Base-by-base conservation (phyloP, 208 protist species). In the Sergeia podlipaevii region DNA sequence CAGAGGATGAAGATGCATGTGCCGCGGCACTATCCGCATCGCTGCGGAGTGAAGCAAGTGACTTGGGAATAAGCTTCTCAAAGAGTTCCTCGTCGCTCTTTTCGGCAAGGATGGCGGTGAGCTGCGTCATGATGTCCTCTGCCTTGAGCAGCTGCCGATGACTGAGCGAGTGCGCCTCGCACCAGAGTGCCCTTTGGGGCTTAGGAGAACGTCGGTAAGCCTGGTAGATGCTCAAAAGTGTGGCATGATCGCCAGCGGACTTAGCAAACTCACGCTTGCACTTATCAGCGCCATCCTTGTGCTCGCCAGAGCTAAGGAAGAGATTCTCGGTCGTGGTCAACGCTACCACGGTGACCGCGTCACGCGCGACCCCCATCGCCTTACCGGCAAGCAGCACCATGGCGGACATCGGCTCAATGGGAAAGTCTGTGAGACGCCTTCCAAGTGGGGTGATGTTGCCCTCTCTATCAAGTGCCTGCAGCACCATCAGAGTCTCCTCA, bases 371-470 rank as follows among this genome's bases (percentile, higher is more conserved):
- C 1, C 91, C 90, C 1, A 99, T 54, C 6, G 98, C 95, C 44
- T 96, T 94, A 10, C 80, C 90, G 0, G 81, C 77, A 32, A 99
- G 90, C 5, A 99, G 66, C 52, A 97, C 97, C 80, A 98, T 99
- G 13, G 96, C 91, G 1, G 99, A 63, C 60, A 78, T 93, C 21
- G 98, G 98, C 48, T 99, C 98, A 52, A 99, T 89, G 4, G 98
- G 98, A 55, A 99, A 99, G 73, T 99, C 95, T 3, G 95, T 97
- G 68, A 99, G 90, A 6, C 97, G 87, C 51, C 76, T 61, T 4
- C 98, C 98, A 69, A 97, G 57, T 80, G 70, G 60, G 2, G 91
- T 97, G 51, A 97, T 89, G 17, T 43, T 50, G 10, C 88, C 86
- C 10, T 74, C 21, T 13, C 56, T 84, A 66, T 99, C 96, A 0